Percentiles rank a stretch among this genome's conserved stretches.
These are phyloP conservation scores for Cenchrus fungigraminus DNA, from an alignment of 176 grass and related monocot genomes.

Conservation along the genomic window DNA sequence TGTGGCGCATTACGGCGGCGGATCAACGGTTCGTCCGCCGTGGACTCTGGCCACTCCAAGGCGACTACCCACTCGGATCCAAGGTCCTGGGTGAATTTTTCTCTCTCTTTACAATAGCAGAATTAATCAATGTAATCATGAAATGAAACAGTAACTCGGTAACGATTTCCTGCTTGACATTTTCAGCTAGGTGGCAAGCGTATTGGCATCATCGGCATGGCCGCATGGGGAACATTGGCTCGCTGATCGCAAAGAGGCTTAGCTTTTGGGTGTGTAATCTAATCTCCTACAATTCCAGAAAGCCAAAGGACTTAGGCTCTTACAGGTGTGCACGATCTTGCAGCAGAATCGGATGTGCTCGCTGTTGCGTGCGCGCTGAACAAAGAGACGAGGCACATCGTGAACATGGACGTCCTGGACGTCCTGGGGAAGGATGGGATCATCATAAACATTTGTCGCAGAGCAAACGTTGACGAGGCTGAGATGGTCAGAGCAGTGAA, in stretches of 20 bases:
- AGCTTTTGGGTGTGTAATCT: neutral
- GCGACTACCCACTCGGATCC: neutral
- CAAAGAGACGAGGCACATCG: constrained; percentile 11
- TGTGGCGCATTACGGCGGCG: neutral
- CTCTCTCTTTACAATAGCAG: too few relatives aligned
- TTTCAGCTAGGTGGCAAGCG: neutral
- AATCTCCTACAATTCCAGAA: constrained; percentile 42
- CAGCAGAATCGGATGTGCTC: constrained; percentile 39
- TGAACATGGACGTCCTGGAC: constrained; percentile 38
- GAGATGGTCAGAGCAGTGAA: constrained; percentile 39
- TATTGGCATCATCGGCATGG: neutral
- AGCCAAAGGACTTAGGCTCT: neutral
- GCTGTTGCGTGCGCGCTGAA: constrained; percentile 14
- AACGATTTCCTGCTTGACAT: too few relatives aligned
- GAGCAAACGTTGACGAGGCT: constrained; percentile 42
- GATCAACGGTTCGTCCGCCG: neutral
- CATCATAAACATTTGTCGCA: constrained; percentile 49
- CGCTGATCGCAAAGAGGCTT: neutral
- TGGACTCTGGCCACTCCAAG: neutral
- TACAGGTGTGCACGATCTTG: constrained; percentile 35
- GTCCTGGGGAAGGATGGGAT: constrained; percentile 52
- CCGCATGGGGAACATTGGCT: neutral
- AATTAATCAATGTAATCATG: too few relatives aligned
- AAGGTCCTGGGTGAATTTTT: neutral
- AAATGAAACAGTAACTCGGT: too few relatives aligned